phyloP scores from a whole-genome alignment of 202 grass and related monocot genomes.

The Carex sylvatica region DNA sequence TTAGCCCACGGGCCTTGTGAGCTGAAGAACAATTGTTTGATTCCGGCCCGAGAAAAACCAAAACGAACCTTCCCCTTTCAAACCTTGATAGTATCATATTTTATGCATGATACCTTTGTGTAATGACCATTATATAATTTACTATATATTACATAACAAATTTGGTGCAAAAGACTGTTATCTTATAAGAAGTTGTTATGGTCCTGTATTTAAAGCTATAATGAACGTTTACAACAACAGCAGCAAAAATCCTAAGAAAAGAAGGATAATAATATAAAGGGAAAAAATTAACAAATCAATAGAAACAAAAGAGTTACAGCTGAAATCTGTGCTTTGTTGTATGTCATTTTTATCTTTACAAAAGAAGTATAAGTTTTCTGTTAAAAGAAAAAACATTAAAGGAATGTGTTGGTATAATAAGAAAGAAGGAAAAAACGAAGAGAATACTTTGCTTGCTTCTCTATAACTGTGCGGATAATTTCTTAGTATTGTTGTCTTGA shows the following conservation, averaged over 20 bases:
- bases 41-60: no score
- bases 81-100: not conserved
- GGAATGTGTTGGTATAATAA: not conserved
- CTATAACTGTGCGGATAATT: not conserved
- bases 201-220: not conserved
- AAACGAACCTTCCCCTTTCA: not conserved
- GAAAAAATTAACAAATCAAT: constrained; percentile 8
- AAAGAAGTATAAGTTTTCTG: constrained; percentile 6
- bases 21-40: no score
- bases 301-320: not conserved
- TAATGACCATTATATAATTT: not conserved
- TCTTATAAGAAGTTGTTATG: not conserved
- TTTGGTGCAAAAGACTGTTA: not conserved
- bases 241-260: not conserved
- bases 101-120: not conserved
- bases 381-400: not conserved
- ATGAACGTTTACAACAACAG: not conserved
- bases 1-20: not conserved
- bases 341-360: constrained; percentile 5
- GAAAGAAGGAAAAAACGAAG: not conserved
- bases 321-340: constrained; percentile 3
- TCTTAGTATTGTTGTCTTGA: constrained; percentile 1
- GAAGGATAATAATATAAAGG: not conserved
- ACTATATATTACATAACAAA: not conserved
- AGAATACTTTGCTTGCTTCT: not conserved